Conservation (phyloP, 176 grass and related monocot species). For the Rhynchospora breviuscula region DNA sequence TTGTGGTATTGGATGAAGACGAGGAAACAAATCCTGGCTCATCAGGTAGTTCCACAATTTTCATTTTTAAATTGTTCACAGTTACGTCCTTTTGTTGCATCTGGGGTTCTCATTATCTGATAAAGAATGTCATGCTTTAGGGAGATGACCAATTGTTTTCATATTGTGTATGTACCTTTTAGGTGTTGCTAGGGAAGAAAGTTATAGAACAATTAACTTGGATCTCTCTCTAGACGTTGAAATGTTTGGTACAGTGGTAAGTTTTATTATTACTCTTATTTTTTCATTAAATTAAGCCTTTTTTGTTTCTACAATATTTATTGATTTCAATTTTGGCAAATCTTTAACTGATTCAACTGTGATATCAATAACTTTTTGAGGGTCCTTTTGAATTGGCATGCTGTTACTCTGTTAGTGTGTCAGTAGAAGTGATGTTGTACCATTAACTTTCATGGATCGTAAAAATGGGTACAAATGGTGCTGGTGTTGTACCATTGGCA, state of each 20-base stretch:
- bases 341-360: not conserved
- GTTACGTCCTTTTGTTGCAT: not conserved
- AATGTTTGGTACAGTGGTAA: not conserved
- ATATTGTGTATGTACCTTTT: conserved; percentile 8
- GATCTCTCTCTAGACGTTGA: conserved; percentile 21
- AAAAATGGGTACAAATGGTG: too few relatives aligned
- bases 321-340: not conserved
- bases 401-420: not conserved
- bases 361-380: not conserved
- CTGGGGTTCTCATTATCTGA: conserved; percentile 1
- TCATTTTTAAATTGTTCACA: conserved; percentile 6
- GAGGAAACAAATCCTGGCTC: conserved; percentile 39
- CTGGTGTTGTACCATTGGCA: not conserved
- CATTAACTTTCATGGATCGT: too few relatives aligned
- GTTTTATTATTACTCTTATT: not conserved
- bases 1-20: conserved; percentile 89
- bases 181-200: conserved; percentile 20
- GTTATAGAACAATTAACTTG: conserved; percentile 5
- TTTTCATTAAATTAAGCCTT: not conserved
- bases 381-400: not conserved
- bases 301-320: not conserved
- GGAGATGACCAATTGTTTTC: not conserved
- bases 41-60: conserved; percentile 53
- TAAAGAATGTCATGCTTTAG: not conserved
- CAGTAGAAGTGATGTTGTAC: too few relatives aligned